These are phyloP conservation scores for Mallotus nudiflorus DNA, from an alignment of 345 rosid species.

Conservation along the genomic window DNA sequence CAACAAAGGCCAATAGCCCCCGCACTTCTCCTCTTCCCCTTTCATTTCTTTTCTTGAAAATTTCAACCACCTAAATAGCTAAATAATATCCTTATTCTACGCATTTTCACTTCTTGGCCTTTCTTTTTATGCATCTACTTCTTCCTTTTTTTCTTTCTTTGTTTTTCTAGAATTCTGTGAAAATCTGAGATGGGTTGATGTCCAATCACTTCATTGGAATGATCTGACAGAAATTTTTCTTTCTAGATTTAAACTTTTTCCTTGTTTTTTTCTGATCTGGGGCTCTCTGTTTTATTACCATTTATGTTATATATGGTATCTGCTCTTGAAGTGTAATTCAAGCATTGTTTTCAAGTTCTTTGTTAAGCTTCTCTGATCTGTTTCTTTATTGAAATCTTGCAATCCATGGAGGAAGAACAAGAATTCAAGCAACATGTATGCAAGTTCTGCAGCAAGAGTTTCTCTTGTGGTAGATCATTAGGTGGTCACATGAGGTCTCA, in stretches of 20 bases:
- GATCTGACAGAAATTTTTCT: constrained; percentile 12
- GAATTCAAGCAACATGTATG: constrained; percentile 49
- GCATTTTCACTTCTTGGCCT: constrained; percentile 4
- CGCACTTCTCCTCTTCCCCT: constrained; percentile 20
- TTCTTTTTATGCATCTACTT: constrained; percentile 9
- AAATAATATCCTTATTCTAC: neutral
- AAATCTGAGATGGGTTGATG: constrained; percentile 5
- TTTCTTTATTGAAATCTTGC: neutral
- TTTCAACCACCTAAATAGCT: constrained; percentile 27
- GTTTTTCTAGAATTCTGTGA: constrained; percentile 8
- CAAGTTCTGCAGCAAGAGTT: constrained; percentile 65
- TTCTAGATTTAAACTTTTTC: constrained; percentile 8
- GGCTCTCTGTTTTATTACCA: constrained; percentile 25
- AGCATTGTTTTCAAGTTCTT: constrained; percentile 21
- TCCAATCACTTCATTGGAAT: neutral
- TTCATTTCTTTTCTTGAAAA: constrained; percentile 15
- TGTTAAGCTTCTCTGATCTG: constrained; percentile 14
- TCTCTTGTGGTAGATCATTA: constrained; percentile 62
- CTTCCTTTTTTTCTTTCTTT: constrained; percentile 16
- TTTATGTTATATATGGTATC: constrained; percentile 10
- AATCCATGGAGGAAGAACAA: constrained; percentile 11
- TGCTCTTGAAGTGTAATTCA: constrained; percentile 11
- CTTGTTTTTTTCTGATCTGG: constrained; percentile 42
- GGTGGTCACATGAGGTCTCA: constrained; percentile 86
- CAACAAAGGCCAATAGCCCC: constrained; percentile 27